Conservation (phyloP, 805 yeast genomes). For the Ogataea chonburiensis region DNA sequence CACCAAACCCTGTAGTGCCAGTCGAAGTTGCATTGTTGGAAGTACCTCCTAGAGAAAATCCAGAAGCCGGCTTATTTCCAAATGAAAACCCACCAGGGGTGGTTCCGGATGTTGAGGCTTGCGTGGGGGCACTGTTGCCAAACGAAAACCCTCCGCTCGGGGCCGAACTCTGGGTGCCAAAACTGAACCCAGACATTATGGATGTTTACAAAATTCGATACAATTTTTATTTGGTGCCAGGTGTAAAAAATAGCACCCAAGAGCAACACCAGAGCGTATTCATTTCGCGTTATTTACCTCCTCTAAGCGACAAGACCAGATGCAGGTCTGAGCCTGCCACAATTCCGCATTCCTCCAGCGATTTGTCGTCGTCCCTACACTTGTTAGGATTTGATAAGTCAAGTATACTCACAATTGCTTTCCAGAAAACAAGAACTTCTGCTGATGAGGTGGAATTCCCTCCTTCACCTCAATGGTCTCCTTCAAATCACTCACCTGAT, state of each 20-base stretch:
- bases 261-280: constrained; percentile 4
- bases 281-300: constrained; percentile 40
- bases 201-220: constrained; percentile 11
- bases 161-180: constrained; percentile 15
- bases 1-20: background rate
- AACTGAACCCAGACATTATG: constrained; percentile 20
- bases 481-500: constrained; percentile 58
- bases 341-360: constrained; percentile 71
- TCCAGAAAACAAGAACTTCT: constrained; percentile 85
- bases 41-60: constrained; percentile 19
- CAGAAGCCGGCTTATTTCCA: constrained; percentile 13
- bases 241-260: constrained; percentile 2
- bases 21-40: background rate
- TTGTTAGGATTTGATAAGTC: background rate
- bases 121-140: constrained; percentile 7
- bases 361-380: constrained; percentile 70
- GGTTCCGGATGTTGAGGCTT: background rate
- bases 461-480: constrained; percentile 94
- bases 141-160: constrained; percentile 14
- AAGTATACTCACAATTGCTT: constrained; percentile 68
- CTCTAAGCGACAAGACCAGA: constrained; percentile 88
- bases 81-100: constrained; percentile 13
- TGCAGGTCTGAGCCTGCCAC: constrained; percentile 86
- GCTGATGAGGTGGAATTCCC: constrained; percentile 96
- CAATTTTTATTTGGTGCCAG: constrained; percentile 11